These are phyloP conservation scores for Ophiostoma quercus DNA, from an alignment of 2,329 filamentous ascomycete genomes.

Conservation along the genomic window DNA sequence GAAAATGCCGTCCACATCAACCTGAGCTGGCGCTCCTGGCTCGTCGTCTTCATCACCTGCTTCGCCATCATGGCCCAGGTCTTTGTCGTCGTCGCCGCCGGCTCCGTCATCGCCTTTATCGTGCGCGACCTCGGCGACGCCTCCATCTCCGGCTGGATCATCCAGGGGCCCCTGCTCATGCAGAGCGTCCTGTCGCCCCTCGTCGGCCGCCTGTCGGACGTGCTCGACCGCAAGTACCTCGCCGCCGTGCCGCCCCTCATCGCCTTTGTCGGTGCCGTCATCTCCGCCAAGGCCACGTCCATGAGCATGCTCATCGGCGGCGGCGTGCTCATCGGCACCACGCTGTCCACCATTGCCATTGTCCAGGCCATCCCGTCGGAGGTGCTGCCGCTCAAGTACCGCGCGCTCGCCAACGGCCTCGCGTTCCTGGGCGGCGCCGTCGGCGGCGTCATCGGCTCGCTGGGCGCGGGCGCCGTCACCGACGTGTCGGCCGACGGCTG, in stretches of 20 bases:
- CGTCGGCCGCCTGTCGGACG: constrained; percentile 52
- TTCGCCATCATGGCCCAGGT: constrained; percentile 51
- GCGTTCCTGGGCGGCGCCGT: constrained; percentile 47
- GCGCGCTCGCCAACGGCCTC: constrained; percentile 52
- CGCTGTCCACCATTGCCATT: constrained; percentile 50
- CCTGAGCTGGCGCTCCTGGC: constrained; percentile 51
- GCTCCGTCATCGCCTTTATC: constrained; percentile 53
- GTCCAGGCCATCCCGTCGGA: constrained; percentile 53
- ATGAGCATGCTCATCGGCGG: constrained; percentile 54
- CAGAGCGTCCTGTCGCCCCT: constrained; percentile 53
- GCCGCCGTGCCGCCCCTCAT: constrained; percentile 49
- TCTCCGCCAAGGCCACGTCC: constrained; percentile 50
- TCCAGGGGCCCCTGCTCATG: constrained; percentile 53
- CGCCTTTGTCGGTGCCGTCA: constrained; percentile 48
- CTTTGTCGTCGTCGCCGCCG: constrained; percentile 51
- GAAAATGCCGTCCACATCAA: constrained; percentile 40
- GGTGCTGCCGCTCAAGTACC: constrained; percentile 52
- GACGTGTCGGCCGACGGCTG: constrained; percentile 45
- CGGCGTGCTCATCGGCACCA: constrained; percentile 52
- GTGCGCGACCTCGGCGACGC: constrained; percentile 49
- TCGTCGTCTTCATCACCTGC: constrained; percentile 43
- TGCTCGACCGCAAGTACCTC: constrained; percentile 51
- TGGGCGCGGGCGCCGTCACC: constrained; percentile 50
- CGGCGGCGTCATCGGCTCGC: constrained; percentile 45
- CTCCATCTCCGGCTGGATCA: constrained; percentile 50